These are phyloP conservation scores for Amanita polypyramis DNA, from an alignment of 768 basidiomycete genomes.

Conservation along the genomic window DNA sequence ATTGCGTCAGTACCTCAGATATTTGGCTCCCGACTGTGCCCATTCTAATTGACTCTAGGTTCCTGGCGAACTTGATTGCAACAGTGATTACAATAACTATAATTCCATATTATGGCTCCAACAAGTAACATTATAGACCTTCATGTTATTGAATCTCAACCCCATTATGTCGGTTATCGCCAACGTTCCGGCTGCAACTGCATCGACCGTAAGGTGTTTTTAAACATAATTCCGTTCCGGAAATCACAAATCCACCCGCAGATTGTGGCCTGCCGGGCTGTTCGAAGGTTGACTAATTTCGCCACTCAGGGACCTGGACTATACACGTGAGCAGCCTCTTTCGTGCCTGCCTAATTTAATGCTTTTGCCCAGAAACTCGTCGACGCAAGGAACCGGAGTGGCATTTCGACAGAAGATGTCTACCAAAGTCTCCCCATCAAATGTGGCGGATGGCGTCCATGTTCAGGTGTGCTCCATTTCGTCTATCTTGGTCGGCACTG, in stretches of 20 bases:
- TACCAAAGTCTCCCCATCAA: constrained; percentile 23
- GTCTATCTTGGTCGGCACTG: background rate
- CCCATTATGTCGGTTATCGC: constrained; percentile 67
- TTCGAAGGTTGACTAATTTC: constrained; percentile 57
- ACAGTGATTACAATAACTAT: constrained; percentile 32
- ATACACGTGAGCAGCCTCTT: constrained; percentile 35
- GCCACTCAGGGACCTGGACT: constrained; percentile 36
- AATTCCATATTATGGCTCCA: background rate
- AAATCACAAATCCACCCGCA: constrained; percentile 15
- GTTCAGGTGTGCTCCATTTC: constrained; percentile 35
- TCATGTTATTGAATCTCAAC: constrained; percentile 61
- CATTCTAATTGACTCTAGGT: constrained; percentile 25
- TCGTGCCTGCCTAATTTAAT: background rate
- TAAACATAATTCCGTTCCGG: background rate
- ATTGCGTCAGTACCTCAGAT: constrained; percentile 44
- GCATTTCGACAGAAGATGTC: constrained; percentile 43
- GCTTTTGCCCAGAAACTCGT: background rate
- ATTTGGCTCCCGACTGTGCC: background rate
- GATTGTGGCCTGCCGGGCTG: constrained; percentile 53
- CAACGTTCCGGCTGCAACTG: constrained; percentile 63
- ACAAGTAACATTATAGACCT: constrained; percentile 22
- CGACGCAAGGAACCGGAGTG: constrained; percentile 41
- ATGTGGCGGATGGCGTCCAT: constrained; percentile 41
- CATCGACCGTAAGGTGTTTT: constrained; percentile 41
- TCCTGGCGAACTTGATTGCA: constrained; percentile 56